Base-by-base conservation (phyloP, 2,329 filamentous ascomycete genomes). In the Cercospora janseana region DNA sequence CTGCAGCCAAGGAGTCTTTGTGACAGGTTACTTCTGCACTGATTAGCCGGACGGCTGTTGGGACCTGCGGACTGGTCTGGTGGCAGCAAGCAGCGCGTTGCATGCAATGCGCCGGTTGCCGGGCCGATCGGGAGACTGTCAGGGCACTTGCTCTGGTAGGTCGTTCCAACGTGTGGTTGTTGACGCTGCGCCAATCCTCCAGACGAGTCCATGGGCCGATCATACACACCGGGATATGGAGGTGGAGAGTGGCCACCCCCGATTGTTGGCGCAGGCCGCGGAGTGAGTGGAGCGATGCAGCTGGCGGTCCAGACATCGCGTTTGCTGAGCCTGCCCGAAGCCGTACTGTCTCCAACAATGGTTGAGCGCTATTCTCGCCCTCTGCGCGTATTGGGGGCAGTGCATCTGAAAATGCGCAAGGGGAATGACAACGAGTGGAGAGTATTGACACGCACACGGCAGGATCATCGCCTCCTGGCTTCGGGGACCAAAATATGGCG, bases 401-500 rank as follows among this genome's bases (percentile, higher is more conserved):
- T 37, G 34, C 34, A 38, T 23, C 13, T 46, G 24, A 27, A 18
- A 34, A n/a, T 43, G 32, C 29, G 60, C 57, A 62, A 60, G 55
- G 58, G 54, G 51, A 41, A 48, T 23, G 10, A 23, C 24, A 27
- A 49, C 28, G 48, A 55, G n/a, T 52, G 51, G 47, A 20, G 35
- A 34, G 20, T 31, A 46, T 50, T 23, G 24, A 29, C 34, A 55
- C 47, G 35, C 34, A 49, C 48, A 48, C 49, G 52, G 28, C 46
- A 34, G 34, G 18, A 20, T 44, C 23, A 40, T 40, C 46, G 35
- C 51, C 56, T 61, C 62, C 62, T 64, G 59, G 57, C 62, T 26
- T 63, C 56, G 52, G 50, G 54, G 46, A 52, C 54, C 58, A 71
- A 70, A 61, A 67, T 60, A 61, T 57, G 55, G 70, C 65, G 57